Evolutionary conservation across 2,329 filamentous ascomycete genomes (phyloP).

Genomic region (Aspergillus sp.): DNA sequence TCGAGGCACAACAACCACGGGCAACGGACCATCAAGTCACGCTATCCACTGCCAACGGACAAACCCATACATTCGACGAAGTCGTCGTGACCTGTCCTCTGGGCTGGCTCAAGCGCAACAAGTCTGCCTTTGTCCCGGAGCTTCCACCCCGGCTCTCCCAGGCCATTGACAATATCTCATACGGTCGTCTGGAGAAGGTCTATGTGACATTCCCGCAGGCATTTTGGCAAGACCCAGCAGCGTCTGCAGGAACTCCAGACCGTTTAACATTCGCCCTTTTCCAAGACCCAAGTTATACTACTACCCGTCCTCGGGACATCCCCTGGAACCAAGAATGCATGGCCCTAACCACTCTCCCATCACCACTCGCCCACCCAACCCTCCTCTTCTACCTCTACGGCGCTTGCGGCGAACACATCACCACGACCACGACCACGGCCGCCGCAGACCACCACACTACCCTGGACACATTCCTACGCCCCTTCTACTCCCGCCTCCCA

Average conservation of each 20-base stretch:
- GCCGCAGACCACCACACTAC: constrained; percentile 45
- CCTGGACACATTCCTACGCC: constrained; percentile 60
- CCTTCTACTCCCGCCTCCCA: constrained; percentile 69
- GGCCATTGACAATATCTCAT: constrained; percentile 43
- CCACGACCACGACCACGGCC: constrained; percentile 25
- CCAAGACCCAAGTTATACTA: constrained; percentile 62
- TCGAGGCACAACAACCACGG: constrained; percentile 22
- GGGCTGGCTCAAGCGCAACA: constrained; percentile 46
- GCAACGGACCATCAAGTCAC: constrained; percentile 34
- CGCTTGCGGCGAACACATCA: constrained; percentile 33
- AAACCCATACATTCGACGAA: constrained; percentile 40
- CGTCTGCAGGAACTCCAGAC: constrained; percentile 17
- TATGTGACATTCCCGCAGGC: constrained; percentile 63
- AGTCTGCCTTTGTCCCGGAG: constrained; percentile 36
- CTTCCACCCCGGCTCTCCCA: constrained; percentile 35
- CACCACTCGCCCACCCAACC: constrained; percentile 60
- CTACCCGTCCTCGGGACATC: constrained; percentile 50
- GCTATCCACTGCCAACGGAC: constrained; percentile 32
- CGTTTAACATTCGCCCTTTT: constrained; percentile 64
- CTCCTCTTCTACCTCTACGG: constrained; percentile 64
- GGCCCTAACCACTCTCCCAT: constrained; percentile 62
- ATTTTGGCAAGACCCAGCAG: constrained; percentile 57
- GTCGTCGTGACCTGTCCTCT: constrained; percentile 46
- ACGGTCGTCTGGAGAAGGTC: constrained; percentile 41
- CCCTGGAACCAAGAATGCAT: constrained; percentile 69